These are phyloP conservation scores for Stygiomarasmius scandens DNA, from an alignment of 1,284 basidiomycete species.

Conservation along the genomic window DNA sequence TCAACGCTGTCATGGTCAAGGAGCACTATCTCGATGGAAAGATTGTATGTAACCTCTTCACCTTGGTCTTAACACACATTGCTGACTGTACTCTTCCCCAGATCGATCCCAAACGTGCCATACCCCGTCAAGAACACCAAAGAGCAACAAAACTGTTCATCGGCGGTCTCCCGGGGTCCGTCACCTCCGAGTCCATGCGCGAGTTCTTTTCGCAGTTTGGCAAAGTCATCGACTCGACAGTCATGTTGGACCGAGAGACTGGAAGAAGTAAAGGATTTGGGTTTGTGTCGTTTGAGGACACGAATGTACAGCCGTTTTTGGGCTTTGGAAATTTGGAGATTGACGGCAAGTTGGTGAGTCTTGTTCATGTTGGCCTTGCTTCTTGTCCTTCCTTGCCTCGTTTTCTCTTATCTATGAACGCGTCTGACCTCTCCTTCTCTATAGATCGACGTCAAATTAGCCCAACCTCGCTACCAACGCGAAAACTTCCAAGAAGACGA, in stretches of 20 bases:
- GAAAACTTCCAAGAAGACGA: slow-evolving; percentile 41
- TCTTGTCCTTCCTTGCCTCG: slow-evolving; percentile 11
- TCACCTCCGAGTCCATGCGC: slow-evolving; percentile 93
- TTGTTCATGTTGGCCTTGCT: neutral
- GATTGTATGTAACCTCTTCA: slow-evolving; percentile 63
- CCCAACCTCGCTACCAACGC: slow-evolving; percentile 83
- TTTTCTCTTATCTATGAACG: slow-evolving; percentile 3
- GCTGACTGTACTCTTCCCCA: slow-evolving; percentile 35
- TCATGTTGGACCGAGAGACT: slow-evolving; percentile 98
- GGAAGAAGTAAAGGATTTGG: slow-evolving; percentile 97
- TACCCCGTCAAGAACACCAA: slow-evolving; percentile 93
- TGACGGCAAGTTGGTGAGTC: slow-evolving; percentile 85
- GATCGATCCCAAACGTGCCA: slow-evolving; percentile 99
- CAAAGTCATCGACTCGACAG: slow-evolving; percentile 93
- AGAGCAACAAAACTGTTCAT: slow-evolving; percentile 94
- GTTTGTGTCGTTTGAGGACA: slow-evolving; percentile 94
- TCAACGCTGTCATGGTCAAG: slow-evolving; percentile 86
- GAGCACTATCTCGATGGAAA: slow-evolving; percentile 94
- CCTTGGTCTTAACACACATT: slow-evolving; percentile 2
- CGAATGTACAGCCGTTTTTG: slow-evolving; percentile 83
- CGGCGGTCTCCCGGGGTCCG: slow-evolving; percentile 88
- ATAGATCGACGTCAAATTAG: slow-evolving; percentile 94
- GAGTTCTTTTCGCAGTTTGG: slow-evolving; percentile 92
- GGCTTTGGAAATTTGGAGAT: slow-evolving; percentile 86
- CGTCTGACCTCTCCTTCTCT: neutral